Evolutionary conservation across 768 basidiomycete genomes (phyloP).

Genomic region (Pulveroboletus ravenelii): DNA sequence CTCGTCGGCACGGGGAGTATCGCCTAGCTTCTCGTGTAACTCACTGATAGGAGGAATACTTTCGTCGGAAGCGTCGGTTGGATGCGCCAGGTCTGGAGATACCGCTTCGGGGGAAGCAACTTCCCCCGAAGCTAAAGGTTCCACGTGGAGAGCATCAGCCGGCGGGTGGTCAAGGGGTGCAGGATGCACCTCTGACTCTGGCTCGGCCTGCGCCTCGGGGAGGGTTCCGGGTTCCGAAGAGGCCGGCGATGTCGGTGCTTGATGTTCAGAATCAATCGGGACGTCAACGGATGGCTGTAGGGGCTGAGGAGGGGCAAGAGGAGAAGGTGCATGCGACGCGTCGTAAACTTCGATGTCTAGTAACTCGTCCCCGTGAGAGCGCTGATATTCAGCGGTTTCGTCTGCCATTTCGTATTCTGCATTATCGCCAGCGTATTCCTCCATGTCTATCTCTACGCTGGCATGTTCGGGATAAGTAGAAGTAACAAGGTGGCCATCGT

Average conservation of each 20-base stretch:
- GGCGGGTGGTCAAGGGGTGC: conserved; percentile 14
- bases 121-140: conserved; percentile 8
- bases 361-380: conserved; percentile 24
- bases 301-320: conserved; percentile 14
- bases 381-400: conserved; percentile 27
- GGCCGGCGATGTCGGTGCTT: not conserved
- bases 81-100: conserved; percentile 2
- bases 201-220: conserved; percentile 4
- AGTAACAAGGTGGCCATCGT: conserved; percentile 37
- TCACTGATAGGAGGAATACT: conserved; percentile 14
- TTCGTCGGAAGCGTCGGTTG: conserved; percentile 7
- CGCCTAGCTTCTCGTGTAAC: conserved; percentile 15
- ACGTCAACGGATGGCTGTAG: conserved; percentile 15
- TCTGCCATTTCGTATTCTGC: conserved; percentile 46
- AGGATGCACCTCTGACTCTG: conserved; percentile 8
- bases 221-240: conserved; percentile 6
- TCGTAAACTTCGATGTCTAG: conserved; percentile 41
- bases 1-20: not conserved
- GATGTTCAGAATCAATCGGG: conserved; percentile 14
- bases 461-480: conserved; percentile 30
- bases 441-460: conserved; percentile 66
- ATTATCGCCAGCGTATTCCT: conserved; percentile 43
- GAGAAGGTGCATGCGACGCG: conserved; percentile 32
- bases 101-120: conserved; percentile 4
- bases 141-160: conserved; percentile 17